phyloP scores from a whole-genome alignment of 768 basidiomycete species.

The Peribolospora baueri region DNA sequence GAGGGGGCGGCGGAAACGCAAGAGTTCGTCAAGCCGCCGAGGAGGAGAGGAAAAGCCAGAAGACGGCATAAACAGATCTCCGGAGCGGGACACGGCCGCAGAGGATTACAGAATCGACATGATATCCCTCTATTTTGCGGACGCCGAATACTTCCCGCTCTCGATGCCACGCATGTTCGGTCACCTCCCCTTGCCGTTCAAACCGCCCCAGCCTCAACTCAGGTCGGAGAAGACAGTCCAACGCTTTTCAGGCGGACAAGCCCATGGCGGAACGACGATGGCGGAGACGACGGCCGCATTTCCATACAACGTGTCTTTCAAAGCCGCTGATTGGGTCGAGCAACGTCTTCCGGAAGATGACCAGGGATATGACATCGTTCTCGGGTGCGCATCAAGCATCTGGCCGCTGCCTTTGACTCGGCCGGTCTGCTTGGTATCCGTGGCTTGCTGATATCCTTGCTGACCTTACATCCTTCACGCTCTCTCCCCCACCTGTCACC shows the following conservation, averaged over 20 bases:
- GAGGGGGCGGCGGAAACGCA: neutral
- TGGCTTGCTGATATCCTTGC: neutral
- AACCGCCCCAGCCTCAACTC: constrained; percentile 26
- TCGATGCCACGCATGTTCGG: constrained; percentile 56
- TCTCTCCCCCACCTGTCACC: neutral
- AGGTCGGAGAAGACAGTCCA: constrained; percentile 5
- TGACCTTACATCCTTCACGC: neutral
- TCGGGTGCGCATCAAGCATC: constrained; percentile 34
- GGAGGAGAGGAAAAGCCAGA: constrained; percentile 16
- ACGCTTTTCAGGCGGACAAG: no score
- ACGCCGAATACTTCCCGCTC: constrained; percentile 40
- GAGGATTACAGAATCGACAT: neutral
- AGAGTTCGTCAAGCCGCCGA: neutral
- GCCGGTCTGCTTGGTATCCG: neutral
- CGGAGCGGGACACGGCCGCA: neutral
- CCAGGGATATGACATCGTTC: constrained; percentile 45
- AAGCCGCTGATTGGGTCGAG: constrained; percentile 47
- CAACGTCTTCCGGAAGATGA: constrained; percentile 27
- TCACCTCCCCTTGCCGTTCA: constrained; percentile 28
- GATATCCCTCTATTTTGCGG: neutral
- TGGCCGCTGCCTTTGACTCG: neutral
- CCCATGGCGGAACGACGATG: neutral
- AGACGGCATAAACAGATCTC: neutral
- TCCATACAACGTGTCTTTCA: constrained; percentile 56
- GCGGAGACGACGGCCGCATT: constrained; percentile 22